These are phyloP conservation scores for Leccinum variicolor DNA, from an alignment of 768 basidiomycete genomes.

Conservation along the genomic window DNA sequence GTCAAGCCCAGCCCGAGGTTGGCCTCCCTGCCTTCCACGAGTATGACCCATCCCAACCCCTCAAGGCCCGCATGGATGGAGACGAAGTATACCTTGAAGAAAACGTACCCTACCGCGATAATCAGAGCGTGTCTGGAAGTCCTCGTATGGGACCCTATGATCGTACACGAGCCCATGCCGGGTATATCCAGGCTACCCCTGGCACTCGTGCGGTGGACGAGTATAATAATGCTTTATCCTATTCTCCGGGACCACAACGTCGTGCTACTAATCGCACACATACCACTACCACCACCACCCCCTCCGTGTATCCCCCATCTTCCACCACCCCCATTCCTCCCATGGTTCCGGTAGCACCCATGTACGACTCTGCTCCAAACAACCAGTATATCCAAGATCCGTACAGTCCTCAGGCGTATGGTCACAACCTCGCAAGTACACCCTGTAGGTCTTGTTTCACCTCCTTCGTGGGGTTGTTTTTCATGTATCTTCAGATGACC, in stretches of 20 bases:
- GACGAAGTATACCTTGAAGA: constrained; percentile 58
- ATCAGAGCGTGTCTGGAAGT: constrained; percentile 20
- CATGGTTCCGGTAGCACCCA: constrained; percentile 5
- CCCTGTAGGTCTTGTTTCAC: constrained; percentile 44
- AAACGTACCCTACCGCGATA: constrained; percentile 34
- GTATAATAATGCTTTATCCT: constrained; percentile 54
- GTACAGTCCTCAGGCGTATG: constrained; percentile 38
- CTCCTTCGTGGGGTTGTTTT: neutral
- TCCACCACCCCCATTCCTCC: constrained; percentile 22
- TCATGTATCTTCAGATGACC: constrained; percentile 44
- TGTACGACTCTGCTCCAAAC: constrained; percentile 20
- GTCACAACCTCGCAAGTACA: constrained; percentile 50
- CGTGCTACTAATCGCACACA: constrained; percentile 39
- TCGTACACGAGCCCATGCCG: constrained; percentile 39
- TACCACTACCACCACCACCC: constrained; percentile 39
- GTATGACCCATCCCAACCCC: constrained; percentile 55
- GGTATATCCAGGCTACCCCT: constrained; percentile 61
- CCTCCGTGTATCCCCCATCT: constrained; percentile 34
- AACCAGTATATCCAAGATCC: constrained; percentile 28
- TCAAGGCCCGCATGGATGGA: constrained; percentile 57
- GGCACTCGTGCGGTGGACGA: constrained; percentile 75
- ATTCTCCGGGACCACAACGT: constrained; percentile 42
- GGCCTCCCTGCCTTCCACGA: constrained; percentile 79
- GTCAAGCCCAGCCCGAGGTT: constrained; percentile 53
- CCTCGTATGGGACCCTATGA: constrained; percentile 29